Percentiles rank a stretch among this genome's conserved stretches.
Evolutionary conservation across 1,139 yeast genomes (phyloP).

Genomic region (Kurtzmaniella natalensis): DNA sequence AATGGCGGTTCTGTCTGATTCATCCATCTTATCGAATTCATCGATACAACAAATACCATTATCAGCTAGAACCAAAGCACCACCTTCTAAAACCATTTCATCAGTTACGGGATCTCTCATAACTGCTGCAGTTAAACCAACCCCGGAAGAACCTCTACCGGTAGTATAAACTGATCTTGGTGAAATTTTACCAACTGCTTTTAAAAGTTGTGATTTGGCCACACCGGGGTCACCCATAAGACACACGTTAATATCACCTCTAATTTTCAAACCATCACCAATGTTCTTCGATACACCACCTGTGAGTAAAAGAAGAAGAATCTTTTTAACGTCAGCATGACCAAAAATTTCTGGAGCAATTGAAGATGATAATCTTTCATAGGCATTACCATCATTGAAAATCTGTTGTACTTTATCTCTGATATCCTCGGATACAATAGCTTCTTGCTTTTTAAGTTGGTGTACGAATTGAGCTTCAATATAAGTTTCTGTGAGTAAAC

Average conservation of each 20-base stretch:
- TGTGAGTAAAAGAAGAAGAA: conserved; percentile 73
- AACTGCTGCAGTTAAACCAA: conserved; percentile 98
- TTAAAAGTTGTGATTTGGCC: conserved; percentile 93
- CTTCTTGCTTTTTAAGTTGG: conserved; percentile 85
- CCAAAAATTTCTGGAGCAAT: conserved; percentile 99
- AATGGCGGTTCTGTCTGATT: conserved; percentile 92
- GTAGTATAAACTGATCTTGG: conserved; percentile 98
- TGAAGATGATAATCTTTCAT: conserved; percentile 76
- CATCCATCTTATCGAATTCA: conserved; percentile 99
- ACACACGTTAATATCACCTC: conserved; percentile 96
- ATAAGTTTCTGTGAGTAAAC: conserved; percentile 89
- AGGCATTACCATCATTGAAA: conserved; percentile 57
- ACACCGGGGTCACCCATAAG: conserved; percentile 99
- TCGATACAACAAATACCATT: conserved; percentile 98
- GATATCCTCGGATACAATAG: conserved; percentile 37
- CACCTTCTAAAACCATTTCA: conserved; percentile 98
- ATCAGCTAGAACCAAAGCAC: conserved; percentile 95
- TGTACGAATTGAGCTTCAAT: conserved; percentile 80
- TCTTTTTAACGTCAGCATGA: conserved; percentile 89
- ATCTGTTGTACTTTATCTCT: conserved; percentile 53
- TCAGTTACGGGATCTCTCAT: conserved; percentile 98
- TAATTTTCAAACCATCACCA: conserved; percentile 94
- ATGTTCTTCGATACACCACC: conserved; percentile 95
- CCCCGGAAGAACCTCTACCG: conserved; percentile 98
- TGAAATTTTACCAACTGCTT: conserved; percentile 87